Percentiles rank a stretch among this genome's conserved stretches.
phyloP scores from a whole-genome alignment of 2,329 filamentous ascomycete species.

The Fusarium nodosum region DNA sequence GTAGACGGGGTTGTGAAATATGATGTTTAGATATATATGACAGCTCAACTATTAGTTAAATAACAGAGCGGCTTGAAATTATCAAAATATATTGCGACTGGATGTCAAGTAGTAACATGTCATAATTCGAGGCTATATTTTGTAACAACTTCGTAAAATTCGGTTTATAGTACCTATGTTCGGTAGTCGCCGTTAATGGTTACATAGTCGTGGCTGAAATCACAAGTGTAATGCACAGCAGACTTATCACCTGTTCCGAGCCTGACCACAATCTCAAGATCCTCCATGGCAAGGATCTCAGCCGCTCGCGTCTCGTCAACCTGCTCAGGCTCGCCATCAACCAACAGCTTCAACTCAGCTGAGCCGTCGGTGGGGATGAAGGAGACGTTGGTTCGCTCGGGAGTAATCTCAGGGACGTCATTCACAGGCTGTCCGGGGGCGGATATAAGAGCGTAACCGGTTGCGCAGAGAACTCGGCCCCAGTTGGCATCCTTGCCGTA shows the following conservation, averaged over 20 bases:
- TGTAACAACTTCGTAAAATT: background rate
- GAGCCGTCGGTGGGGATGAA: conserved; percentile 85
- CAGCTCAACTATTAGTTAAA: background rate
- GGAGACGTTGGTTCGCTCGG: conserved; percentile 80
- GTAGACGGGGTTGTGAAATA: conserved; percentile 8
- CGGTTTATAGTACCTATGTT: conserved; percentile 58
- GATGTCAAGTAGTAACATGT: background rate
- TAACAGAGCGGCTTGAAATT: background rate
- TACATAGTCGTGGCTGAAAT: conserved; percentile 86
- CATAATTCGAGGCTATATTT: conserved; percentile 7
- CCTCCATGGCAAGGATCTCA: conserved; percentile 82
- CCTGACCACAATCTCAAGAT: conserved; percentile 82
- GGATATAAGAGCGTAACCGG: conserved; percentile 80
- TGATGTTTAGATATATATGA: conserved; percentile 5
- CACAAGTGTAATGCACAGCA: conserved; percentile 86
- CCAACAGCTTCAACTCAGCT: conserved; percentile 79
- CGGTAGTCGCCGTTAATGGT: conserved; percentile 78
- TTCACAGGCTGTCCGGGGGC: conserved; percentile 69
- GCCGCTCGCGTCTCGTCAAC: conserved; percentile 83
- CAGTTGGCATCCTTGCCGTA: conserved; percentile 99
- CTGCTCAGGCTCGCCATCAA: conserved; percentile 82
- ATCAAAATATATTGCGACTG: background rate
- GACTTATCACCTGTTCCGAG: conserved; percentile 77
- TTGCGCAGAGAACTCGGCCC: conserved; percentile 95
- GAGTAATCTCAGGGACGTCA: conserved; percentile 74